Percentiles rank a stretch among this genome's conserved stretches.
Conservation (phyloP, 2,329 filamentous ascomycete species). For the Orbilia brochopaga region DNA sequence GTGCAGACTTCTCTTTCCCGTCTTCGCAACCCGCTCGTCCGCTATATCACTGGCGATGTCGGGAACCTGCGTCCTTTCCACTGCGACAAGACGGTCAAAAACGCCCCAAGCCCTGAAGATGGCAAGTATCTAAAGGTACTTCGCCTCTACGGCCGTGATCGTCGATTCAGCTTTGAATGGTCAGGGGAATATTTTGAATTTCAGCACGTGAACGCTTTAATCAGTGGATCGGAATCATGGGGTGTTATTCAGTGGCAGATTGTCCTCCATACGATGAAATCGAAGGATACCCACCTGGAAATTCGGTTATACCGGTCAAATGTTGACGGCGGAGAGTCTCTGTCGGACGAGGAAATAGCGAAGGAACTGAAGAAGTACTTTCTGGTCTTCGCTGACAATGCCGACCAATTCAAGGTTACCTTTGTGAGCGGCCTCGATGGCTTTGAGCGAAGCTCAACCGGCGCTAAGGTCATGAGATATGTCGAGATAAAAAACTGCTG, state of each 20-base stretch:
- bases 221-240: constrained; percentile 52
- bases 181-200: constrained; percentile 59
- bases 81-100: neutral
- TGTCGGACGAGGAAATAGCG: constrained; percentile 6
- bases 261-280: constrained; percentile 54
- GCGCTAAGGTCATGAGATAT: constrained; percentile 22
- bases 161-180: constrained; percentile 60
- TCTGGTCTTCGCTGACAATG: neutral
- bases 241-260: constrained; percentile 61
- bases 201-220: constrained; percentile 52
- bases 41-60: constrained; percentile 55
- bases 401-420: constrained; percentile 10
- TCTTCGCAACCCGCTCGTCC: constrained; percentile 60
- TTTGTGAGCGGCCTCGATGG: constrained; percentile 19
- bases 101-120: constrained; percentile 16
- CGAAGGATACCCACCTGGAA: constrained; percentile 6
- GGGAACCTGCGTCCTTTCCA: constrained; percentile 50
- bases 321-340: neutral
- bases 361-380: constrained; percentile 5
- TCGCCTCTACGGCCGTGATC: constrained; percentile 59
- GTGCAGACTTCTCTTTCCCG: constrained; percentile 60
- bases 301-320: constrained; percentile 22
- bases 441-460: constrained; percentile 26
- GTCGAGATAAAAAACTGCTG: too few relatives aligned
- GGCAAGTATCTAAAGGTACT: constrained; percentile 56